Evolutionary conservation across 2,329 filamentous ascomycete genomes (phyloP).

Genomic region (Fusarium dlaminii): DNA sequence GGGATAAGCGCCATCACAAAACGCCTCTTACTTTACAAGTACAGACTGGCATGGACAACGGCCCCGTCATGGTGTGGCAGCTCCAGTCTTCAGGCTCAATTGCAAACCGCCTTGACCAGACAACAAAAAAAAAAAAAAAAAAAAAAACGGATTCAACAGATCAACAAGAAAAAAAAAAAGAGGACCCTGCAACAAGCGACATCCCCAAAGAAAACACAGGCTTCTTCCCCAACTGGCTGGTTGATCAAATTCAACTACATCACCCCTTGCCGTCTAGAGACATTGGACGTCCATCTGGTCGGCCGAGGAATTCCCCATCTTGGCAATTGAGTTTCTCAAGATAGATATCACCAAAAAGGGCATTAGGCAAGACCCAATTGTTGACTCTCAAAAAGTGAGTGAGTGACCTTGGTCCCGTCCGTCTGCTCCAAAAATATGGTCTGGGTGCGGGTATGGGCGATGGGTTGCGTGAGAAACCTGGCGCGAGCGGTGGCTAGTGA

Average conservation of each 20-base stretch:
- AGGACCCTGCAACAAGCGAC: slow-evolving; percentile 36
- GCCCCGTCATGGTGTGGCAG: slow-evolving; percentile 13
- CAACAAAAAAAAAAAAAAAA: slow-evolving; percentile 6
- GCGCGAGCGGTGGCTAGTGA: slow-evolving; percentile 32
- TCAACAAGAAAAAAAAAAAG: slow-evolving; percentile 42
- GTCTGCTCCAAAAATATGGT: slow-evolving; percentile 13
- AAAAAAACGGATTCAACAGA: slow-evolving; percentile 47
- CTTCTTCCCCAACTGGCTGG: slow-evolving; percentile 41
- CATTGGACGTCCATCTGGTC: background rate
- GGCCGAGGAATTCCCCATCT: slow-evolving; percentile 9
- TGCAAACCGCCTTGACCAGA: slow-evolving; percentile 14
- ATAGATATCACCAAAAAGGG: background rate
- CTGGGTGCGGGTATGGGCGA: background rate
- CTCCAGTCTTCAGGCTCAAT: slow-evolving; percentile 36
- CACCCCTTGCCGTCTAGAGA: slow-evolving; percentile 6
- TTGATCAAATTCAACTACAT: slow-evolving; percentile 15
- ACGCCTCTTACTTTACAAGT: slow-evolving; percentile 20
- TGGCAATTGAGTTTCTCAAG: slow-evolving; percentile 1
- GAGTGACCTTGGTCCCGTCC: background rate
- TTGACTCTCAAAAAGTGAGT: slow-evolving; percentile 11
- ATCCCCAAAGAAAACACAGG: slow-evolving; percentile 43
- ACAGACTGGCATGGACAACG: slow-evolving; percentile 13
- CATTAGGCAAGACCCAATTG: slow-evolving; percentile 1
- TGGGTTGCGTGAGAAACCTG: slow-evolving; percentile 24
- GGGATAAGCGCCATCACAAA: slow-evolving; percentile 14